Evolutionary conservation across 2,329 filamentous ascomycete species (phyloP), one percentile per base, ranked within the genome.

Genomic region (Byssoonygena ceratinophila): DNA sequence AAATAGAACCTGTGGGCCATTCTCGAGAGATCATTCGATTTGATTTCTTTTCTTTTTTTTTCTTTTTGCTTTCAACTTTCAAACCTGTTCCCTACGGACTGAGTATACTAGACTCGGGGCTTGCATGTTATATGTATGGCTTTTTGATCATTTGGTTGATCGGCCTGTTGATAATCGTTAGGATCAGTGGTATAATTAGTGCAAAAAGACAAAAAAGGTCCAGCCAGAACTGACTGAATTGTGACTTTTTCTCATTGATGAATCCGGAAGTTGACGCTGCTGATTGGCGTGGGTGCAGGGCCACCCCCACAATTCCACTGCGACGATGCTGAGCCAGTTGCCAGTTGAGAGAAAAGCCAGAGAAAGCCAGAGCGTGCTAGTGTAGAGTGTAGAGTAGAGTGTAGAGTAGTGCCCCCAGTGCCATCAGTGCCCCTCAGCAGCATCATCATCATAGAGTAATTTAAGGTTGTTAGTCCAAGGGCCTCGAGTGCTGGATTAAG

Each of bases 401-500:
- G n/a, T n/a, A n/a, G n/a, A n/a, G n/a, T n/a, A n/a, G n/a, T n/a
- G n/a, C n/a, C 31, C 11, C 9, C 29, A 31, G 14, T 23, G 31
- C 8, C 5, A 2, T 23, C 16, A 22, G 14, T 20, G 22, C 11
- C n/a, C n/a, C n/a, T n/a, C 31, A 46, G 22, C 44, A 44, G 16
- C 41, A 31, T 16, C 41, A 18, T 16, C 41, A 44, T 44, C 41
- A 44, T 44, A 31, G 23, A 44, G 25, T 27, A 31, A 27, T 29
- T 44, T 46, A 46, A 46, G 31, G 44, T 46, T 46, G 44, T 46
- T 9, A 36, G n/a, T n/a, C n/a, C n/a, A n/a, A n/a, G n/a, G n/a
- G n/a, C n/a, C n/a, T n/a, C n/a, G n/a, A n/a, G n/a, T n/a, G n/a
- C n/a, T n/a, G n/a, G n/a, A n/a, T n/a, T n/a, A n/a, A n/a, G n/a